A percentile compares a stretch with the other conserved stretches of the same genome.
These are phyloP conservation scores for Monilinia aucupariae DNA, from an alignment of 2,329 filamentous ascomycete species.

Conservation along the genomic window DNA sequence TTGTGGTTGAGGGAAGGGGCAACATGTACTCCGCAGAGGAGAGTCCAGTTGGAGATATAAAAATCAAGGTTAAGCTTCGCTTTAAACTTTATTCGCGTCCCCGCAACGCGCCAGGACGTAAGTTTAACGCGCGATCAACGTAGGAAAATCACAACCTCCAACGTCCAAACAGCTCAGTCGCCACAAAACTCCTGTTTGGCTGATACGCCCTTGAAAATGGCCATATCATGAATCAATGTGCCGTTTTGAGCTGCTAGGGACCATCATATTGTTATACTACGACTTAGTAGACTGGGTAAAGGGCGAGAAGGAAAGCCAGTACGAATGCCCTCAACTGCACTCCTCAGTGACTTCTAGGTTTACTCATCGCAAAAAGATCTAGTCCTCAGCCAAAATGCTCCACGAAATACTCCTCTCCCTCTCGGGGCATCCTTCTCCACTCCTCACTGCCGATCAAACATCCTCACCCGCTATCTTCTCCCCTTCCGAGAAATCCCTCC, in stretches of 20 bases:
- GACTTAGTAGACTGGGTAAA: conserved; percentile 26
- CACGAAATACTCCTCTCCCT: conserved; percentile 97
- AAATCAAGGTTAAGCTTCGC: neutral
- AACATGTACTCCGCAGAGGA: no score
- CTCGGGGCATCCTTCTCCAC: conserved; percentile 85
- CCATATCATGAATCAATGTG: conserved; percentile 30
- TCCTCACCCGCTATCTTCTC: conserved; percentile 52
- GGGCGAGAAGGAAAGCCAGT: conserved; percentile 5
- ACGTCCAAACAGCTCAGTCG: neutral
- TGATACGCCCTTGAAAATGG: neutral
- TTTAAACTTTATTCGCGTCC: neutral
- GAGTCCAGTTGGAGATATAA: no score
- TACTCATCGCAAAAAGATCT: conserved; percentile 13
- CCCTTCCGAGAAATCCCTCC: conserved; percentile 75
- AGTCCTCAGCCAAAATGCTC: conserved; percentile 58
- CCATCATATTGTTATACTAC: conserved; percentile 30
- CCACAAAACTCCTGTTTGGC: neutral
- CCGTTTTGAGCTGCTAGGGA: conserved; percentile 34
- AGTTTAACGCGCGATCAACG: neutral
- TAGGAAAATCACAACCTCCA: conserved; percentile 5
- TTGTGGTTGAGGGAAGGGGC: neutral
- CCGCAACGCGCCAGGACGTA: conserved; percentile 5
- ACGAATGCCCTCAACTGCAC: neutral
- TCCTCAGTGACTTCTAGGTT: conserved; percentile 15
- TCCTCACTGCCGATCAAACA: conserved; percentile 58